These are phyloP conservation scores for Jaminaea rosea DNA, from an alignment of 1,284 basidiomycete genomes.

Conservation along the genomic window DNA sequence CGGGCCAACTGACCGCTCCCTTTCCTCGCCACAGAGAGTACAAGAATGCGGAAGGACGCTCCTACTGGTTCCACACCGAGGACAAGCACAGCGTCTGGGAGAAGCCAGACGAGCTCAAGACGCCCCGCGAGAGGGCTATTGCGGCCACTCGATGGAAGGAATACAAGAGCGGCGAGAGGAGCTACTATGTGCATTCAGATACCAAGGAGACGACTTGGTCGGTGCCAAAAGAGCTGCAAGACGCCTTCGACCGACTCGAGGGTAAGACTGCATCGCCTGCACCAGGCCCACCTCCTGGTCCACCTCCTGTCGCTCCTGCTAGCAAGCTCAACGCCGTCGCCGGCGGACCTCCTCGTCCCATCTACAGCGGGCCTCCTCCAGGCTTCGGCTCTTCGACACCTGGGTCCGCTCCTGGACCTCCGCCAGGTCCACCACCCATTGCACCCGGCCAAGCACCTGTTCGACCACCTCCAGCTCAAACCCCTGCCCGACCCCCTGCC, in stretches of 20 bases:
- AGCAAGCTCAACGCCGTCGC: too few species aligned
- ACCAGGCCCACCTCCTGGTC: too few species aligned
- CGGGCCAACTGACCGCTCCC: too few species aligned
- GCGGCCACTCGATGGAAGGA: slow-evolving; percentile 43
- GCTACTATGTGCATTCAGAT: slow-evolving; percentile 43
- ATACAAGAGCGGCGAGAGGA: slow-evolving; percentile 36
- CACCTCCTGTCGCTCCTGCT: too few species aligned
- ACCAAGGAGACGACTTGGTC: slow-evolving; percentile 44
- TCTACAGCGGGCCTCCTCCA: too few species aligned
- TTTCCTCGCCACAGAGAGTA: too few species aligned
- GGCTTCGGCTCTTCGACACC: slow-evolving; percentile 33
- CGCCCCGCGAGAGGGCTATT: slow-evolving; percentile 37
- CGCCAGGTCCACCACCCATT: neutral
- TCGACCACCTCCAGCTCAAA: slow-evolving; percentile 1
- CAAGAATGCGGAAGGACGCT: slow-evolving; percentile 31
- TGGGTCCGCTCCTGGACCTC: too few species aligned
- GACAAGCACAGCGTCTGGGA: slow-evolving; percentile 44
- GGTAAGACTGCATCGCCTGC: too few species aligned
- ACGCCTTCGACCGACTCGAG: too few species aligned
- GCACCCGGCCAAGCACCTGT: neutral
- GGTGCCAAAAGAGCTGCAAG: slow-evolving; percentile 35
- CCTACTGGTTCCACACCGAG: slow-evolving; percentile 40
- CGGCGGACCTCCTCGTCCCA: too few species aligned
- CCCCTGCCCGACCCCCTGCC: neutral
- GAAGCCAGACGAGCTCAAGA: slow-evolving; percentile 44